A percentile compares a stretch with the other conserved stretches of the same genome.
Conservation (phyloP, 352 stramenopile species). For the Halophytophthora polymorphica region DNA sequence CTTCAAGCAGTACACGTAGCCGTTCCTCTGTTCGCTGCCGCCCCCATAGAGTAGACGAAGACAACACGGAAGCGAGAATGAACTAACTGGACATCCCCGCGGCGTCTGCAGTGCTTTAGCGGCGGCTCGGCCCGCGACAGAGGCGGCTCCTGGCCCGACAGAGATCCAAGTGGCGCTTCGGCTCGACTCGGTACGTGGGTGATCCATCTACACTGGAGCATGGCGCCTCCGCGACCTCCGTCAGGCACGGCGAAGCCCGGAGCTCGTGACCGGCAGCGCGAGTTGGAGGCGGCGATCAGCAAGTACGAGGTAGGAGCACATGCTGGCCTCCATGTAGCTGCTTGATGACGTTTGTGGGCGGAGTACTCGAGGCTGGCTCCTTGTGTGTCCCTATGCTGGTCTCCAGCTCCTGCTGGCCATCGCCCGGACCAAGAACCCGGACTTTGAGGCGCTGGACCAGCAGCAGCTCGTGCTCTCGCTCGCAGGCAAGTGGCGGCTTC, state of each 20-base stretch:
- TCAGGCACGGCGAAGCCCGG: slow-evolving; percentile 13
- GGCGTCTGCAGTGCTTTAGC: not conserved
- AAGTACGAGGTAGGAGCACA: slow-evolving; percentile 61
- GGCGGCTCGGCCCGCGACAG: no score
- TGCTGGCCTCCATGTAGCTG: not conserved
- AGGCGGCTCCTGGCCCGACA: no score
- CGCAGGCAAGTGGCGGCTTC: slow-evolving; percentile 20
- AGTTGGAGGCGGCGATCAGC: slow-evolving; percentile 30
- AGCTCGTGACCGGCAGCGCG: slow-evolving; percentile 21
- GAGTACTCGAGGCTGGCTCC: no score
- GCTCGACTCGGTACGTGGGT: no score
- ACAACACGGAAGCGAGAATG: slow-evolving; percentile 19
- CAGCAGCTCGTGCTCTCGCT: slow-evolving; percentile 35
- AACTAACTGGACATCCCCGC: slow-evolving; percentile 9
- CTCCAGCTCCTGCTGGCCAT: slow-evolving; percentile 34
- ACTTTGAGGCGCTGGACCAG: slow-evolving; percentile 46
- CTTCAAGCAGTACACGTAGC: slow-evolving; percentile 18
- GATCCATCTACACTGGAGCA: not conserved
- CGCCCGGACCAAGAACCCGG: slow-evolving; percentile 25
- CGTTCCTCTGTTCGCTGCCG: slow-evolving; percentile 16
- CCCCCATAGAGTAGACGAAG: slow-evolving; percentile 25
- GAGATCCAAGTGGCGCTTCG: no score
- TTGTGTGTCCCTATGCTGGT: not conserved
- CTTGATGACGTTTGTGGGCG: not conserved
- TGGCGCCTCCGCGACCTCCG: not conserved